Evolutionary conservation across 2,329 filamentous ascomycete species (phyloP).

Genomic region (Exophiala lecanii-corni): DNA sequence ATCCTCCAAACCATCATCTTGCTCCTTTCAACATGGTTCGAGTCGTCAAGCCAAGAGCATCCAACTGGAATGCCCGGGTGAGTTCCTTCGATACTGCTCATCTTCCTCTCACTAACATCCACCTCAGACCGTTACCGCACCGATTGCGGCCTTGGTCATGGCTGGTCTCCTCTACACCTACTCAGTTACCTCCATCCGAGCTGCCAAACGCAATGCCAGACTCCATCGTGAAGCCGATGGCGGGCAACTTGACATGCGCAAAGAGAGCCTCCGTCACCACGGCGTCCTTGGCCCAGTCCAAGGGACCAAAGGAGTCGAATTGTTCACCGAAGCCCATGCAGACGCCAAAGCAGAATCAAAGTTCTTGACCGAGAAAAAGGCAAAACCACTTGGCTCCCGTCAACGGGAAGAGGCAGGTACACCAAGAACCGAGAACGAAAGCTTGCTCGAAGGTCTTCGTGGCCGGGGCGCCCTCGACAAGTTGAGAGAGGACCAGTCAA

Average conservation of each 20-base stretch:
- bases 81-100: neutral
- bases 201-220: constrained; percentile 62
- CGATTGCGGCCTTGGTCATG: constrained; percentile 61
- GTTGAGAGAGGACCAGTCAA: constrained; percentile 17
- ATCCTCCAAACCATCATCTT: too few relatives aligned
- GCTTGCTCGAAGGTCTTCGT: constrained; percentile 23
- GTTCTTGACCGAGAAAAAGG: constrained; percentile 18
- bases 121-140: constrained; percentile 51
- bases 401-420: constrained; percentile 18
- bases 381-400: constrained; percentile 14
- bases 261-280: constrained; percentile 26
- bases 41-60: neutral
- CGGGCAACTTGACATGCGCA: constrained; percentile 28
- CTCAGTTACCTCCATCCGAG: constrained; percentile 59
- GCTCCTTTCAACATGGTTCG: constrained; percentile 2
- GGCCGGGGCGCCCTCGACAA: constrained; percentile 21
- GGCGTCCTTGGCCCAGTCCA: constrained; percentile 24
- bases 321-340: constrained; percentile 22
- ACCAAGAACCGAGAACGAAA: constrained; percentile 29
- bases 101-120: constrained; percentile 1
- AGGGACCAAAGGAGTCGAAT: constrained; percentile 23
- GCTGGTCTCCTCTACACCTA: constrained; percentile 57
- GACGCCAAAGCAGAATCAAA: constrained; percentile 20
- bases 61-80: neutral
- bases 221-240: constrained; percentile 41